These are phyloP conservation scores for Trichoderma koningii DNA, from an alignment of 2,329 filamentous ascomycete species.

Conservation along the genomic window DNA sequence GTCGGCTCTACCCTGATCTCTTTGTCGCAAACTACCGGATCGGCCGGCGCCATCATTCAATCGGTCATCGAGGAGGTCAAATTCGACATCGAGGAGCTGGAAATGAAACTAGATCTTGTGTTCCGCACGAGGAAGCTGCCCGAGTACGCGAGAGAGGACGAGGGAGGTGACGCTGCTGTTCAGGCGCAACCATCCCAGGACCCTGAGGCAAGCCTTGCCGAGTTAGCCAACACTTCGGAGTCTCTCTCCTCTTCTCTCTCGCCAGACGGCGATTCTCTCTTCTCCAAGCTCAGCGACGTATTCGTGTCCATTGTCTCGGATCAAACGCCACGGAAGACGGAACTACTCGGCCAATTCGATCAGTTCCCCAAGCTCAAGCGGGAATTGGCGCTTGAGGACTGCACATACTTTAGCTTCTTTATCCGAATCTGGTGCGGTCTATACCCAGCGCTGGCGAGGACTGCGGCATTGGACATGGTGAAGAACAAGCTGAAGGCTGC, in stretches of 20 bases:
- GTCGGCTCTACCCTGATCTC: conserved; percentile 68
- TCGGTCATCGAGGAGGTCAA: conserved; percentile 66
- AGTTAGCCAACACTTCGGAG: conserved; percentile 42
- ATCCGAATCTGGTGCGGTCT: conserved; percentile 72
- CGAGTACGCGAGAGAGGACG: conserved; percentile 51
- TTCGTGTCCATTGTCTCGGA: conserved; percentile 58
- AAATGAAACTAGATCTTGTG: conserved; percentile 71
- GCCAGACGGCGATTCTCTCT: conserved; percentile 53
- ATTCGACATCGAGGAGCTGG: conserved; percentile 72
- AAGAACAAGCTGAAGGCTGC: conserved; percentile 57
- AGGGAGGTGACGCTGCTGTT: conserved; percentile 36
- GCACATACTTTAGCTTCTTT: conserved; percentile 75
- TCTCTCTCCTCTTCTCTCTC: conserved; percentile 55
- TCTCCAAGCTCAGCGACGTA: conserved; percentile 59
- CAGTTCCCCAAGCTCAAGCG: conserved; percentile 57
- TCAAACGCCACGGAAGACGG: conserved; percentile 41
- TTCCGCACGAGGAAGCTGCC: conserved; percentile 60
- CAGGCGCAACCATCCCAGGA: conserved; percentile 41
- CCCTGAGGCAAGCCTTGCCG: conserved; percentile 44
- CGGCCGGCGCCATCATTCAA: conserved; percentile 64
- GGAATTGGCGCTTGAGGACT: conserved; percentile 57
- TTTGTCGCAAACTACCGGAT: conserved; percentile 61
- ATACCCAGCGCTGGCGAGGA: conserved; percentile 68
- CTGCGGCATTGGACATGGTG: conserved; percentile 67
- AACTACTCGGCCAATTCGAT: conserved; percentile 55